Evolutionary conservation across 371 early-diverging fungal species (phyloP).

Genomic region (Mortierella sp.): DNA sequence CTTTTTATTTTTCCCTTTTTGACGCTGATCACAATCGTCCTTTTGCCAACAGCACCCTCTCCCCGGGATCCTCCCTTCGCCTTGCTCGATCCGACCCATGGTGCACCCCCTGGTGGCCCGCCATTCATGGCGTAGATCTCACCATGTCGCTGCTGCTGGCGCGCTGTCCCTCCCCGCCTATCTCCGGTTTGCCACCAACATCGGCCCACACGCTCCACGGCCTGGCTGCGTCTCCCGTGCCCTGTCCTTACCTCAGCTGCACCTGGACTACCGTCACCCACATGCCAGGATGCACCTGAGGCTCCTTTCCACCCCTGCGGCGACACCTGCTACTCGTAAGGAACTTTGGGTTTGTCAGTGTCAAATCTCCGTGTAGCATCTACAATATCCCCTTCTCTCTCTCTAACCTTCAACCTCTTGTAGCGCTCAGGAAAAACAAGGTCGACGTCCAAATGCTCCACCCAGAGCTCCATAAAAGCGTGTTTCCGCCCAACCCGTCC

Average conservation of each 20-base stretch:
- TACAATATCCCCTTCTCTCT: too few relatives aligned
- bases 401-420: neutral
- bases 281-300: slow-evolving; percentile 7
- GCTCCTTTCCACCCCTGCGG: slow-evolving; percentile 17
- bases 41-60: neutral
- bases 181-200: too few relatives aligned
- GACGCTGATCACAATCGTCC: too few relatives aligned
- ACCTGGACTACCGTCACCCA: neutral
- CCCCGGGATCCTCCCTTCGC: too few relatives aligned
- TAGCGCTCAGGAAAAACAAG: slow-evolving; percentile 42
- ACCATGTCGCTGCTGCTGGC: too few relatives aligned
- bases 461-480: slow-evolving; percentile 56
- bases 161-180: too few relatives aligned
- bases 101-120: slow-evolving; percentile 33
- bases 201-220: too few relatives aligned
- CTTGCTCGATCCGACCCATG: too few relatives aligned
- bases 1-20: too few relatives aligned
- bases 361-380: too few relatives aligned
- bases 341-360: too few relatives aligned
- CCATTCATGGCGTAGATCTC: slow-evolving; percentile 40
- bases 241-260: neutral
- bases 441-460: slow-evolving; percentile 69
- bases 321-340: slow-evolving; percentile 18
- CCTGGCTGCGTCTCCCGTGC: too few relatives aligned
- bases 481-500: slow-evolving; percentile 58